Evolutionary conservation across 2,329 filamentous ascomycete genomes (phyloP).

Genomic region (Venturia aucupariae): DNA sequence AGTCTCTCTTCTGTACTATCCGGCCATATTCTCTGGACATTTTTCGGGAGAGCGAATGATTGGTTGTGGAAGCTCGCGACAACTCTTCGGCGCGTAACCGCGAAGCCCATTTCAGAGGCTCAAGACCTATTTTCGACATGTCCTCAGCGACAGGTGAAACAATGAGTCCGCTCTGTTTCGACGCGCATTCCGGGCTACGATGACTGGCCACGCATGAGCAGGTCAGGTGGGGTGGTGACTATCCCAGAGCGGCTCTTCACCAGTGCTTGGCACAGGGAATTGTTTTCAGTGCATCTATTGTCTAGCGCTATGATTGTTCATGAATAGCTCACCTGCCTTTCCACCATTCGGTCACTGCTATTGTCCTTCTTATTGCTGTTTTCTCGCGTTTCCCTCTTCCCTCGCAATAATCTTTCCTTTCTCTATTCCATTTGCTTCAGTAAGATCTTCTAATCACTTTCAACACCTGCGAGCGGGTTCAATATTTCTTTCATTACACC

Average conservation of each 20-base stretch:
- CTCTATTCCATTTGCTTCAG: slow-evolving; percentile 1
- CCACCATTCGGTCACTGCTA: background rate
- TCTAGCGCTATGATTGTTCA: background rate
- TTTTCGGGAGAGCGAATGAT: slow-evolving; percentile 25
- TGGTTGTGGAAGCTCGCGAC: slow-evolving; percentile 26
- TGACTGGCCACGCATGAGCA: background rate
- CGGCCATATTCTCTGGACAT: background rate
- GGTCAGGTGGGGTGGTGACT: background rate
- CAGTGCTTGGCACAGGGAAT: background rate
- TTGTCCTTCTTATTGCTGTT: background rate
- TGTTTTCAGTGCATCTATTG: background rate
- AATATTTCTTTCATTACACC: background rate
- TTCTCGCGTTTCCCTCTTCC: background rate
- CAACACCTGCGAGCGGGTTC: slow-evolving; percentile 8
- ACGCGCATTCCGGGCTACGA: background rate
- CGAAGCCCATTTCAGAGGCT: slow-evolving; percentile 26
- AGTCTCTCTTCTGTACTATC: background rate
- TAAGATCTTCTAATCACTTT: slow-evolving; percentile 6
- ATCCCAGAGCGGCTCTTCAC: slow-evolving; percentile 3
- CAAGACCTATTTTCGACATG: slow-evolving; percentile 28
- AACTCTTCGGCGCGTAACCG: slow-evolving; percentile 29
- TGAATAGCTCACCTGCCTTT: slow-evolving; percentile 4
- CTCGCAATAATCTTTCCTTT: background rate
- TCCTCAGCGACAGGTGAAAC: slow-evolving; percentile 5
- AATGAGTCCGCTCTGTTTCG: background rate